Evolutionary conservation across 129 eudicot species (phyloP).

Genomic region (Solidago caesia): DNA sequence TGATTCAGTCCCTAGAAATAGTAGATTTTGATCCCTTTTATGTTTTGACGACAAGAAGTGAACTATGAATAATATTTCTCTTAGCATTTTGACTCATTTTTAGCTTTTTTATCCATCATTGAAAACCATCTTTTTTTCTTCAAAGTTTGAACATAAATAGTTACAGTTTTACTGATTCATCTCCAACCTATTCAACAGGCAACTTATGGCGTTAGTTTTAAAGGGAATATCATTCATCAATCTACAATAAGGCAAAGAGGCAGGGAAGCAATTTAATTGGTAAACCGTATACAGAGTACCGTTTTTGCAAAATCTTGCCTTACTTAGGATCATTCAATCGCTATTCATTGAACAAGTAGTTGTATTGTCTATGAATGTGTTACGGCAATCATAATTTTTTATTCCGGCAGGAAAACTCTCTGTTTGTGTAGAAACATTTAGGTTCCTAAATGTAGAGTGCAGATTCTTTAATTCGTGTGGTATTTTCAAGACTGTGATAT

Average conservation of each 20-base stretch:
- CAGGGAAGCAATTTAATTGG: constrained; percentile 40
- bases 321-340: not conserved
- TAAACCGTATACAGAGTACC: constrained; percentile 4
- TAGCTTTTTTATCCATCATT: not conserved
- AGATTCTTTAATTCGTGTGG: constrained; percentile 24
- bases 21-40: not conserved
- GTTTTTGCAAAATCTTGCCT: not conserved
- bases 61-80: constrained; percentile 4
- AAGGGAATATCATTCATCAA: constrained; percentile 43
- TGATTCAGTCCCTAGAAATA: not conserved
- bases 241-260: constrained; percentile 44
- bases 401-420: not conserved
- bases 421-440: not conserved
- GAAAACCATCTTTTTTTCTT: too few species aligned
- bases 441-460: constrained; percentile 5
- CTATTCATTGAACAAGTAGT: constrained; percentile 14
- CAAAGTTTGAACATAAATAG: too few species aligned
- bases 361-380: constrained; percentile 13
- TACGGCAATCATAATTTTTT: too few species aligned
- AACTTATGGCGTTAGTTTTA: constrained; percentile 47
- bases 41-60: constrained; percentile 1
- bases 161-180: not conserved
- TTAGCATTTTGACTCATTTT: not conserved
- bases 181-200: constrained; percentile 34
- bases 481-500: constrained; percentile 16